These are phyloP conservation scores for Fusarium poae DNA, from an alignment of 2,329 filamentous ascomycete genomes.

Conservation along the genomic window DNA sequence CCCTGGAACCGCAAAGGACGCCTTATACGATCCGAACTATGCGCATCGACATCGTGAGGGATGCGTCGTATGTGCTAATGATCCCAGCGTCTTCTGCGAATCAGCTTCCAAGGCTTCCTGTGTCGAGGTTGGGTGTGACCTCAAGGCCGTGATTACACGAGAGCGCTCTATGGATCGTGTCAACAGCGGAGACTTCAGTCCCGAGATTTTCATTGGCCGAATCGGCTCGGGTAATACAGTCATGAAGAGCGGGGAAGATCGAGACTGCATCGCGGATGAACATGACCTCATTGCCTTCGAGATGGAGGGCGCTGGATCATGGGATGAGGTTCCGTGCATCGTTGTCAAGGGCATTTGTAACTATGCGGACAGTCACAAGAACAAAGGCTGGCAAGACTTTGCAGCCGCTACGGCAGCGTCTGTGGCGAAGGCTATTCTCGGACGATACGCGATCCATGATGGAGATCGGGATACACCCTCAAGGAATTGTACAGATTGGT, in stretches of 20 bases:
- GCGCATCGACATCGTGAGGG: neutral
- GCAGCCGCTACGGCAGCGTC: conserved; percentile 15
- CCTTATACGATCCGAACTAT: too few species aligned
- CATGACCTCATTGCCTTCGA: conserved; percentile 45
- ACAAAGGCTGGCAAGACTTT: conserved; percentile 6
- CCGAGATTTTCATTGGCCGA: neutral
- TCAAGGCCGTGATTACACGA: neutral
- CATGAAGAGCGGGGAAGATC: conserved; percentile 52
- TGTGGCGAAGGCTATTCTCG: conserved; percentile 1
- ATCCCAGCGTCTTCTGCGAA: neutral
- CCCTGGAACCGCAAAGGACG: neutral
- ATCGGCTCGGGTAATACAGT: conserved; percentile 56
- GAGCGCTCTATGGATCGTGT: neutral
- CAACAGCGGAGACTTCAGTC: neutral
- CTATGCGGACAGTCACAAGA: conserved; percentile 21
- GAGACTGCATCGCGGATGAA: conserved; percentile 50
- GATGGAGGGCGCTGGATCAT: conserved; percentile 53
- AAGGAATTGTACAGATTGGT: too few species aligned
- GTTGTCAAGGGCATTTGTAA: conserved; percentile 49
- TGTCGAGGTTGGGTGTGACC: neutral
- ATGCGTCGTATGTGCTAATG: neutral
- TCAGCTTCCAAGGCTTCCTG: neutral
- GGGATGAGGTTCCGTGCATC: conserved; percentile 53
- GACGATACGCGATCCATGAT: neutral
- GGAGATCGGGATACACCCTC: too few species aligned